A percentile compares a stretch with the other conserved stretches of the same genome.
Conservation (phyloP, 1,284 basidiomycete genomes). For the Trichosporon faecale region DNA sequence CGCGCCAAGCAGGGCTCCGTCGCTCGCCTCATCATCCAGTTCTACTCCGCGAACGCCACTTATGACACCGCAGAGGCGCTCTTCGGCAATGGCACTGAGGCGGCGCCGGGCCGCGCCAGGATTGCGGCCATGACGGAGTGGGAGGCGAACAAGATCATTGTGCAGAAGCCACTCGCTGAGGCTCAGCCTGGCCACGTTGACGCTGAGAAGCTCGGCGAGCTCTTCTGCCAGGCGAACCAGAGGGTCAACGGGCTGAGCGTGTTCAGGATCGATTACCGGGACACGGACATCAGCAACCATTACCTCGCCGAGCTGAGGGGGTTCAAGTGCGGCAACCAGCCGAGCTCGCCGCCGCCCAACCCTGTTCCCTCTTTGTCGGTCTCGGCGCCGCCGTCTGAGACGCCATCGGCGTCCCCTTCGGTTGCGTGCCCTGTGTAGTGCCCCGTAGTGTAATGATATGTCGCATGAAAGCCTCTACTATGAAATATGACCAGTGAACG, state of each 20-base stretch:
- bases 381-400: too few species aligned
- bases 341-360: not conserved
- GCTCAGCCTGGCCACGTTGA: constrained; percentile 7
- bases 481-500: not conserved
- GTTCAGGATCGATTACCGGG: constrained; percentile 2
- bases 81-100: not conserved
- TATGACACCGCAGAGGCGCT: not conserved
- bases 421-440: too few species aligned
- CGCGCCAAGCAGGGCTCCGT: not conserved
- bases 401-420: too few species aligned
- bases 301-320: not conserved
- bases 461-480: constrained; percentile 2
- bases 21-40: not conserved
- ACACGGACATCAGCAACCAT: not conserved
- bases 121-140: not conserved
- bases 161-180: constrained; percentile 11
- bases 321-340: not conserved
- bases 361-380: too few species aligned
- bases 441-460: not conserved
- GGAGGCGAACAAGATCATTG: not conserved
- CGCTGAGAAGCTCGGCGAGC: not conserved
- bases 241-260: not conserved
- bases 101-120: not conserved
- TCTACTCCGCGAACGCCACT: not conserved
- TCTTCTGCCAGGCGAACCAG: not conserved